A percentile compares a stretch with the other conserved stretches of the same genome.
Conservation (phyloP, 768 basidiomycete species). For the Mycena rebaudengoi region DNA sequence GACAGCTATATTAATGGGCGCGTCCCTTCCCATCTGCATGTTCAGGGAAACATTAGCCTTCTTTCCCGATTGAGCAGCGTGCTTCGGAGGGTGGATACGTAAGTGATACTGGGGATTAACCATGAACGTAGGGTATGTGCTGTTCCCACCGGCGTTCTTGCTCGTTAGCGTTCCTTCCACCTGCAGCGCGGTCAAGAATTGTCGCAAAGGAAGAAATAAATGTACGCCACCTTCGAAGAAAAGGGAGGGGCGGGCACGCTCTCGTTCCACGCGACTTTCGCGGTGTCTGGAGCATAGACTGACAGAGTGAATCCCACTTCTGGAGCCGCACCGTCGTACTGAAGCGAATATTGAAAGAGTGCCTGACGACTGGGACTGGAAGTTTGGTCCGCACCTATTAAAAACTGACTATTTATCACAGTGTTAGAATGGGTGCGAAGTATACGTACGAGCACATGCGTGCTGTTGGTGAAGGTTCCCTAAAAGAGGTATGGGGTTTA, state of each 20-base stretch:
- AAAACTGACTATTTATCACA: background rate
- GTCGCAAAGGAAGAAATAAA: background rate
- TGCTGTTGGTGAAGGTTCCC: conserved; percentile 63
- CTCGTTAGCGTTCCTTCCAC: conserved; percentile 67
- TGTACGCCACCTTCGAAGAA: conserved; percentile 44
- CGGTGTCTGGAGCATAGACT: conserved; percentile 55
- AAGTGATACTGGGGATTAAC: conserved; percentile 90
- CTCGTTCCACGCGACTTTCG: conserved; percentile 58
- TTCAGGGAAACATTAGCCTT: conserved; percentile 55
- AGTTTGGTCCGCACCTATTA: conserved; percentile 47
- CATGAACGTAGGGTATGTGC: conserved; percentile 83
- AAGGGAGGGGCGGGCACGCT: conserved; percentile 47
- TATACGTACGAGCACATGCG: conserved; percentile 53
- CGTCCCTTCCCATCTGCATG: conserved; percentile 65
- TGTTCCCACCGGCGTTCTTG: conserved; percentile 87
- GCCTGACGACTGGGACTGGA: conserved; percentile 45
- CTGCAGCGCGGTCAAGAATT: conserved; percentile 43
- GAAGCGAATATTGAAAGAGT: conserved; percentile 66
- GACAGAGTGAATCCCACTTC: conserved; percentile 76
- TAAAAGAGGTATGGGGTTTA: conserved; percentile 21
- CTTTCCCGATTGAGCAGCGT: conserved; percentile 20
- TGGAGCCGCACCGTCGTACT: conserved; percentile 70
- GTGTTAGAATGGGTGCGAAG: background rate
- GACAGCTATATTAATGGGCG: conserved; percentile 76
- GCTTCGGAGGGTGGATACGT: conserved; percentile 53